Evolutionary conservation across 1,284 basidiomycete species (phyloP).

Genomic region (Leccinum pallidistipes): DNA sequence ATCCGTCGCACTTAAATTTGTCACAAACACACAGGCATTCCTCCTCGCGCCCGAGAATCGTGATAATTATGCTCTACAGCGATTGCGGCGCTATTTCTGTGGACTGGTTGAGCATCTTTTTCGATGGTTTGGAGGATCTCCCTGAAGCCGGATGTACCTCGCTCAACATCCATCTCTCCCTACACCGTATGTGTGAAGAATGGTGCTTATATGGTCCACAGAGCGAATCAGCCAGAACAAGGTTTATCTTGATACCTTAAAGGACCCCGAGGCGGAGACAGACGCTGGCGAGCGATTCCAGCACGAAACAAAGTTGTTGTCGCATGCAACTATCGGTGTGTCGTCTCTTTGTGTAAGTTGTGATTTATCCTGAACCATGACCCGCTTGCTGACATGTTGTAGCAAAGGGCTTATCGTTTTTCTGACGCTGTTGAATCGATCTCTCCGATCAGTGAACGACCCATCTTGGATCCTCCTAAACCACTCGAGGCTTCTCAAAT

Average conservation of each 20-base stretch:
- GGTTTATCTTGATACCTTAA: constrained; percentile 66
- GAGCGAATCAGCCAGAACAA: constrained; percentile 72
- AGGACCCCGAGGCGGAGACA: constrained; percentile 45
- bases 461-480: constrained; percentile 46
- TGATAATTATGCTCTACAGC: constrained; percentile 79
- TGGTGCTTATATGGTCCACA: constrained; percentile 90
- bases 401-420: constrained; percentile 78
- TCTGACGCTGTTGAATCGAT: constrained; percentile 50
- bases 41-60: constrained; percentile 71
- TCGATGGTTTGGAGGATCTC: constrained; percentile 73
- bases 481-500: constrained; percentile 53
- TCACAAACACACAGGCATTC: constrained; percentile 80
- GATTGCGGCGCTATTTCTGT: constrained; percentile 87
- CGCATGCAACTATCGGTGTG: constrained; percentile 80
- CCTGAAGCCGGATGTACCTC: constrained; percentile 78
- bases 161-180: constrained; percentile 71
- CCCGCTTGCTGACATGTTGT: constrained; percentile 9
- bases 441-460: constrained; percentile 23
- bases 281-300: constrained; percentile 70
- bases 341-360: constrained; percentile 80
- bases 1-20: constrained; percentile 82
- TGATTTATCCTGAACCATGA: constrained; percentile 1
- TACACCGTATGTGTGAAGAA: constrained; percentile 89
- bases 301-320: constrained; percentile 70
- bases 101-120: constrained; percentile 83